phyloP scores from a whole-genome alignment of 257 asterid species.

The Asclepias syriaca region DNA sequence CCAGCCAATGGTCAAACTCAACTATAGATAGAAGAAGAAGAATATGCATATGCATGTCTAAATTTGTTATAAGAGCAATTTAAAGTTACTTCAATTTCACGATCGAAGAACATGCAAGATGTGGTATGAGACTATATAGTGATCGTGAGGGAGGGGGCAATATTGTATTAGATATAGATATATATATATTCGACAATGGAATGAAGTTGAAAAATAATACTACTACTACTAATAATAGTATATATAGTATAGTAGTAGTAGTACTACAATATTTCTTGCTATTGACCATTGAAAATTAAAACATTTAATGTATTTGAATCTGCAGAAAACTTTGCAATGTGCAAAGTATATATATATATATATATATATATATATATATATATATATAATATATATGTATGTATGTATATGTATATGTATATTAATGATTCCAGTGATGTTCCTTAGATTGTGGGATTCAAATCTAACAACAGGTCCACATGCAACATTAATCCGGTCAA shows the following conservation, averaged over 20 bases:
- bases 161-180: no score
- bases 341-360: not conserved
- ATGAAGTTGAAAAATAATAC: not conserved
- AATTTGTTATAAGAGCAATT: not conserved
- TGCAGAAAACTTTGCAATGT: conserved; percentile 6
- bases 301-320: conserved; percentile 2
- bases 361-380: not conserved
- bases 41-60: not conserved
- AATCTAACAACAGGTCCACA: conserved; percentile 6
- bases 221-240: not conserved
- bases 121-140: no score
- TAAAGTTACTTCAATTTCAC: not conserved
- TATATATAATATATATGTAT: not conserved
- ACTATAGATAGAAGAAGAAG: no score
- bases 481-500: conserved; percentile 6
- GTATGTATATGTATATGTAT: not conserved
- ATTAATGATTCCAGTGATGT: conserved; percentile 15
- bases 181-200: no score
- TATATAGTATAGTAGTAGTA: no score
- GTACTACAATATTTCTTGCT: not conserved
- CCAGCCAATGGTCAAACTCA: no score
- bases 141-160: no score
- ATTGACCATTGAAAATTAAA: not conserved
- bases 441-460: conserved; percentile 15
- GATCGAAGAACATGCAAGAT: not conserved